Evolutionary conservation across 2,329 filamentous ascomycete species (phyloP).

Genomic region (Trichothecium sympodiale): DNA sequence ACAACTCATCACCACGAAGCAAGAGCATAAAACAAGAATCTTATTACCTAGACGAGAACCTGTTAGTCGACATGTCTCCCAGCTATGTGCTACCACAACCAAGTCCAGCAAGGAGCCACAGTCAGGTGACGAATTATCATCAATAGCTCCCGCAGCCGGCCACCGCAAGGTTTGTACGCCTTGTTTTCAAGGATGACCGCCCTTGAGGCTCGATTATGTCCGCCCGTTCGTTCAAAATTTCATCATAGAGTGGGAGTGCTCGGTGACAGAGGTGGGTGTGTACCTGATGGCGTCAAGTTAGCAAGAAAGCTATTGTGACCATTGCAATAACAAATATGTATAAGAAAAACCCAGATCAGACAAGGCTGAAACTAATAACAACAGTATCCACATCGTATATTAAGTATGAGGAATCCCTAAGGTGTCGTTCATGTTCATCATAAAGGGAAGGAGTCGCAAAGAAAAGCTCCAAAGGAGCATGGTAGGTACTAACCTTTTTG

Average conservation of each 20-base stretch:
- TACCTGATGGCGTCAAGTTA: constrained; percentile 27
- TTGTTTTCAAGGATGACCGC: constrained; percentile 38
- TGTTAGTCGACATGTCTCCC: constrained; percentile 18
- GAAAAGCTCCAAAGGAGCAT: neutral
- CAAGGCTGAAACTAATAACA: constrained; percentile 56
- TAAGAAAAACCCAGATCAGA: constrained; percentile 39
- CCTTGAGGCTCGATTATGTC: constrained; percentile 50
- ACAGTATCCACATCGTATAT: constrained; percentile 53
- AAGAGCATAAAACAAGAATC: constrained; percentile 8
- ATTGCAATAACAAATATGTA: constrained; percentile 12
- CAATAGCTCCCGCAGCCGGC: constrained; percentile 42
- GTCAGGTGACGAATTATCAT: constrained; percentile 58
- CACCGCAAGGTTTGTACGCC: constrained; percentile 52
- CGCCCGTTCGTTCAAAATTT: constrained; percentile 60
- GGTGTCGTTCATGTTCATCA: constrained; percentile 52
- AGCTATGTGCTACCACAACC: neutral
- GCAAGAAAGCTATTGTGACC: constrained; percentile 1
- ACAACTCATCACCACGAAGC: constrained; percentile 33
- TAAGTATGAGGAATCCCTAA: constrained; percentile 59
- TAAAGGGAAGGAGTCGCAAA: constrained; percentile 16
- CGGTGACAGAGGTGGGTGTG: constrained; percentile 3
- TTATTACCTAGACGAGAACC: constrained; percentile 20
- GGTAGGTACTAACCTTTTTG: constrained; percentile 39
- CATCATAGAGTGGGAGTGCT: constrained; percentile 35
- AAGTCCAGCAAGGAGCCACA: constrained; percentile 21